Conservation (phyloP, 2,329 filamentous ascomycete species). For the Pezicula neosporulosa region DNA sequence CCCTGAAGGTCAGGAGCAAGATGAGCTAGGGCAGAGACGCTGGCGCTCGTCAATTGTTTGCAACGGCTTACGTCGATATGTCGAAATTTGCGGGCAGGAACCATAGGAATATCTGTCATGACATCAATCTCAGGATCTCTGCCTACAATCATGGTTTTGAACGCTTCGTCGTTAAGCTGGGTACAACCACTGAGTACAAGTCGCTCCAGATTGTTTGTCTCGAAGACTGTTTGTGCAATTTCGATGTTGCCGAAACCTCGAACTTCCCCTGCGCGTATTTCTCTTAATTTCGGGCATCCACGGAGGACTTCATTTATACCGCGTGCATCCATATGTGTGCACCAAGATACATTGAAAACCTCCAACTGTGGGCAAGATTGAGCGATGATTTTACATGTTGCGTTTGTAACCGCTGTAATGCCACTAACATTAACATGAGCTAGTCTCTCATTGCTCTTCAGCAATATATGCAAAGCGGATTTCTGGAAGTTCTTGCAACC, state of each 20-base stretch:
- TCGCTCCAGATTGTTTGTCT: slow-evolving; percentile 78
- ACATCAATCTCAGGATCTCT: slow-evolving; percentile 74
- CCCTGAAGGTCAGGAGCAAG: slow-evolving; percentile 79
- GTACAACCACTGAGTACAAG: slow-evolving; percentile 77
- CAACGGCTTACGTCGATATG: slow-evolving; percentile 86
- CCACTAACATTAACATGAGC: slow-evolving; percentile 86
- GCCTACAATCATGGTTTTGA: slow-evolving; percentile 75
- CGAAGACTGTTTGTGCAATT: slow-evolving; percentile 72
- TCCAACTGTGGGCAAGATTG: slow-evolving; percentile 79
- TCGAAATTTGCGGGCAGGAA: slow-evolving; percentile 73
- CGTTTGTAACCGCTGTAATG: slow-evolving; percentile 74
- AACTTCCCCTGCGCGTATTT: slow-evolving; percentile 80
- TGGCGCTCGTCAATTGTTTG: slow-evolving; percentile 65
- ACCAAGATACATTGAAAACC: slow-evolving; percentile 89
- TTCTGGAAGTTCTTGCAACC: slow-evolving; percentile 83
- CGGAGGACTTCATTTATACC: slow-evolving; percentile 72
- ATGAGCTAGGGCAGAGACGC: slow-evolving; percentile 68
- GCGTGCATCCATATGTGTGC: slow-evolving; percentile 75
- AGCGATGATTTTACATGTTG: slow-evolving; percentile 81
- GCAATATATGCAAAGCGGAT: slow-evolving; percentile 72
- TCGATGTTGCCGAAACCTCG: slow-evolving; percentile 72
- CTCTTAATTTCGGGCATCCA: slow-evolving; percentile 68
- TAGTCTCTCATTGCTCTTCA: slow-evolving; percentile 70
- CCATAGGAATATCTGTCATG: slow-evolving; percentile 71
- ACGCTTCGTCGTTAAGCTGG: slow-evolving; percentile 70